Evolutionary conservation across 306 rosid species (phyloP).

Genomic region (Cicer yamashitae): DNA sequence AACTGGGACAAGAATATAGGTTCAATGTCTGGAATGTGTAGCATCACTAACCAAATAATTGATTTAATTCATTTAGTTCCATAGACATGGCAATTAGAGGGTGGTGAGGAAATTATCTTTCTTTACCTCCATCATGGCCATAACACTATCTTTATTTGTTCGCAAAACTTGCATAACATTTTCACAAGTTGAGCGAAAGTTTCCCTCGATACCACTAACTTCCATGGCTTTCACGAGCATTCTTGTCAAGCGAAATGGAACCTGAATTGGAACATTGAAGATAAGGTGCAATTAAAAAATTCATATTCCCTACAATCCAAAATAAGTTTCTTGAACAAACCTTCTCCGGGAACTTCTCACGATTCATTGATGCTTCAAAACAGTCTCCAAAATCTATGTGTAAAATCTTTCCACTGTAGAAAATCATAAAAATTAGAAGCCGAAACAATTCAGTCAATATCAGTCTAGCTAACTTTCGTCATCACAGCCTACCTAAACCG

Average conservation of each 20-base stretch:
- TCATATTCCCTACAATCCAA: slow-evolving; percentile 15
- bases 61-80: slow-evolving; percentile 12
- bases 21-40: background rate
- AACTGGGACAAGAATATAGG: background rate
- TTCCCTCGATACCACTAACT: slow-evolving; percentile 97
- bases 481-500: slow-evolving; percentile 71
- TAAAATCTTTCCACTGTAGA: slow-evolving; percentile 89
- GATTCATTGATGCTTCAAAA: slow-evolving; percentile 97
- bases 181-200: slow-evolving; percentile 97
- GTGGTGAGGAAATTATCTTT: slow-evolving; percentile 1
- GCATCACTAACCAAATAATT: slow-evolving; percentile 19
- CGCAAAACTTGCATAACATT: slow-evolving; percentile 96
- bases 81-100: background rate
- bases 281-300: slow-evolving; percentile 40
- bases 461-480: slow-evolving; percentile 36
- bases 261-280: slow-evolving; percentile 55
- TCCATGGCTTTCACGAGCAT: slow-evolving; percentile 99
- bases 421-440: slow-evolving; percentile 45
- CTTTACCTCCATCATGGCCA: slow-evolving; percentile 99
- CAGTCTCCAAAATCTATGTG: slow-evolving; percentile 99
- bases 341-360: slow-evolving; percentile 99
- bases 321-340: slow-evolving; percentile 41
- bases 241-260: slow-evolving; percentile 97
- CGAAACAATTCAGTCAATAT: slow-evolving; percentile 14
- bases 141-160: slow-evolving; percentile 83